phyloP scores from a whole-genome alignment of 2,329 filamentous ascomycete species.

The Sordariomycetes sp. region DNA sequence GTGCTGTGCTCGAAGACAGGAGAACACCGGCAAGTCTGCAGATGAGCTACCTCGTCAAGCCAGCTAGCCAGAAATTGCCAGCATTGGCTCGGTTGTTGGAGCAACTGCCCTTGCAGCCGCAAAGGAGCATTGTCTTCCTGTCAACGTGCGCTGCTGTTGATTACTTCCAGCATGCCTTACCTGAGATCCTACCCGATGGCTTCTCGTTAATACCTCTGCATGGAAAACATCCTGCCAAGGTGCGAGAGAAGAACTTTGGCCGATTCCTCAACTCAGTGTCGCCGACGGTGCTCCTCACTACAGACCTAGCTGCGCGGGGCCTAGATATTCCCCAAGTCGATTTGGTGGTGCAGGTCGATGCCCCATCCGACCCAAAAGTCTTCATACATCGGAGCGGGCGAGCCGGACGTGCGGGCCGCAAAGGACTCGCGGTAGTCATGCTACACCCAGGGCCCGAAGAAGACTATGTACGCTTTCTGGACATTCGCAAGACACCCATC shows the following conservation, averaged over 20 bases:
- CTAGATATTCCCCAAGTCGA: conserved; percentile 90
- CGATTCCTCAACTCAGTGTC: conserved; percentile 67
- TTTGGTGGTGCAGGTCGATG: conserved; percentile 82
- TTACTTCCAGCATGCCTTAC: conserved; percentile 79
- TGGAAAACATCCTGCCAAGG: conserved; percentile 82
- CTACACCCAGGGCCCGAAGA: conserved; percentile 79
- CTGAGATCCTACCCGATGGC: conserved; percentile 56
- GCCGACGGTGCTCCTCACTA: conserved; percentile 79
- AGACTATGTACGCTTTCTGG: conserved; percentile 81
- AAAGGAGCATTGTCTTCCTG: conserved; percentile 84
- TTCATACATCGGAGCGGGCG: conserved; percentile 91
- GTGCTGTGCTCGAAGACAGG: conserved; percentile 64
- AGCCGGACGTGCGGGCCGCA: conserved; percentile 79
- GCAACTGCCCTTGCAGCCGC: conserved; percentile 61
- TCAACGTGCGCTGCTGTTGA: conserved; percentile 93
- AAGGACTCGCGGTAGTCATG: conserved; percentile 77
- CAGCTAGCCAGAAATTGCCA: conserved; percentile 72
- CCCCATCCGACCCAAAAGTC: conserved; percentile 76
- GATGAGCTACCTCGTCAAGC: conserved; percentile 74
- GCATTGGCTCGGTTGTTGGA: conserved; percentile 62
- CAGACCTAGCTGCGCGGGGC: conserved; percentile 83
- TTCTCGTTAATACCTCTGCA: conserved; percentile 75
- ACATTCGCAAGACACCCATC: conserved; percentile 81
- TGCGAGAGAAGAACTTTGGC: conserved; percentile 79
- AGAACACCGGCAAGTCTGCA: conserved; percentile 86